Conservation (phyloP, 768 basidiomycete species). For the Termitomyces sp. region DNA sequence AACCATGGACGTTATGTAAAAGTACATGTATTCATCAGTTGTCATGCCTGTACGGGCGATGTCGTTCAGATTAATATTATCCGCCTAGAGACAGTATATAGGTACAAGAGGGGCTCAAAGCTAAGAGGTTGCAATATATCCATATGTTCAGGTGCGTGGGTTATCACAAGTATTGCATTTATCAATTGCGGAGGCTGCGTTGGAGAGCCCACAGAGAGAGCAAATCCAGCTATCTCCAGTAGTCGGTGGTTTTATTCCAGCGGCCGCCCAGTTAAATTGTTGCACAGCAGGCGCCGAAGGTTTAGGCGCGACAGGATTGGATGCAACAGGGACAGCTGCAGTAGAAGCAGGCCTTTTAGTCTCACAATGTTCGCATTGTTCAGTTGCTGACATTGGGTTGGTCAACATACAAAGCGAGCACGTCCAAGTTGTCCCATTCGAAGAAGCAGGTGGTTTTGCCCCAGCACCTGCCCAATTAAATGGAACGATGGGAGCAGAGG, state of each 20-base stretch:
- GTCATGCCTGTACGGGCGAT: background rate
- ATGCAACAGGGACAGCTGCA: constrained; percentile 5
- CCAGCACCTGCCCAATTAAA: constrained; percentile 17
- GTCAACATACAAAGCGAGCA: constrained; percentile 14
- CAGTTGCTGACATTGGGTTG: constrained; percentile 9
- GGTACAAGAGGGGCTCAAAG: background rate
- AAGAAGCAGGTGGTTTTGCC: constrained; percentile 6
- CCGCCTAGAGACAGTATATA: background rate
- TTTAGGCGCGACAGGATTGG: constrained; percentile 1
- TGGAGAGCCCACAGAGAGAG: constrained; percentile 48
- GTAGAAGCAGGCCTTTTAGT: constrained; percentile 6
- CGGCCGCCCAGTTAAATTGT: constrained; percentile 62
- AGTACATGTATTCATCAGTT: constrained; percentile 6
- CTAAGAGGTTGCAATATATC: background rate
- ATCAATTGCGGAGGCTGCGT: constrained; percentile 38
- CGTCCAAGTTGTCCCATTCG: constrained; percentile 10
- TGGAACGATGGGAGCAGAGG: constrained; percentile 7
- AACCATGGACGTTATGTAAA: background rate
- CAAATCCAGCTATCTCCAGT: constrained; percentile 53
- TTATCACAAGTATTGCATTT: constrained; percentile 50
- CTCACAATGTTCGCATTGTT: constrained; percentile 14
- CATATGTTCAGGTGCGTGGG: constrained; percentile 24
- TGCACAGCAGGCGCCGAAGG: constrained; percentile 23
- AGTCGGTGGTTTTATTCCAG: constrained; percentile 51
- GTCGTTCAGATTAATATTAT: constrained; percentile 4